These are phyloP conservation scores for Cercospora brassicicola DNA, from an alignment of 2,329 filamentous ascomycete species.

Conservation along the genomic window DNA sequence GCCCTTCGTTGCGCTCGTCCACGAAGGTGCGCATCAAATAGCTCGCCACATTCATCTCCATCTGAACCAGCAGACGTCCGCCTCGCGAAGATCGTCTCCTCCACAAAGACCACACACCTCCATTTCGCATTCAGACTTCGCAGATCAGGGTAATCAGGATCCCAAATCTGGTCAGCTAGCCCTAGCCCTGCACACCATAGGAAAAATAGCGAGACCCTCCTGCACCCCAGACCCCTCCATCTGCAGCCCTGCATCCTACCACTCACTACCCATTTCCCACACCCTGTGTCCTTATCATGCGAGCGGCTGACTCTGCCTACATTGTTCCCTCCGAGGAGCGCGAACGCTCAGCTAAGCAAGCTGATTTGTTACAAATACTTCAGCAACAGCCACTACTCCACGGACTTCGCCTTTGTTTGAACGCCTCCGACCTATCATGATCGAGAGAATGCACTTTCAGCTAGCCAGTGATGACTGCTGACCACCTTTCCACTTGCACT, in stretches of 20 bases:
- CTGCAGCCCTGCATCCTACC: conserved; percentile 9
- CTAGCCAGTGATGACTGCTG: conserved; percentile 6
- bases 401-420: background rate
- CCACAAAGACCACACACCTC: background rate
- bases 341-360: background rate
- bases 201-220: background rate
- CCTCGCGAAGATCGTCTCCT: background rate
- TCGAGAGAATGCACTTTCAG: background rate
- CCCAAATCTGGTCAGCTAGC: background rate
- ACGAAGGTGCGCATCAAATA: background rate
- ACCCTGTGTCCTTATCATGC: background rate
- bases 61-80: background rate
- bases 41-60: background rate
- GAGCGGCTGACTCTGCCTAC: conserved; percentile 3
- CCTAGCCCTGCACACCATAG: background rate
- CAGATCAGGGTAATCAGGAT: background rate
- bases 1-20: background rate
- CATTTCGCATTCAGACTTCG: background rate
- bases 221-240: background rate
- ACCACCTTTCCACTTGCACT: background rate
- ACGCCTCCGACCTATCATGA: background rate
- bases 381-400: background rate
- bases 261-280: background rate
- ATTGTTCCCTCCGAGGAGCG: background rate
- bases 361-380: background rate